phyloP scores from a whole-genome alignment of 768 basidiomycete genomes.

The Tricholoma sp. region DNA sequence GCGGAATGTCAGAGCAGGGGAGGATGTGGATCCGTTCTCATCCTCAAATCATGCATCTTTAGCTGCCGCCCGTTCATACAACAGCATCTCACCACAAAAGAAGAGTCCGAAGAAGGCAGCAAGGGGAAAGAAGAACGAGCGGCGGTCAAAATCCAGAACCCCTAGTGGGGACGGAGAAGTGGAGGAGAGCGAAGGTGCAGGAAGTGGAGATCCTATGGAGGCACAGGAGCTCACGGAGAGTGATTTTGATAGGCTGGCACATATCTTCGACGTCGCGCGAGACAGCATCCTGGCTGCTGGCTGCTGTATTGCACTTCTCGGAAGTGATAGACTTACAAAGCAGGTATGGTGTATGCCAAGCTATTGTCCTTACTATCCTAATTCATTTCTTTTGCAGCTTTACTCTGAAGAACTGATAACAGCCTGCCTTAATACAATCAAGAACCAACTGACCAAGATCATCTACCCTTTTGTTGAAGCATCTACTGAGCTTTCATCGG shows the following conservation, averaged over 20 bases:
- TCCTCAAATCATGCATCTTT: conserved; percentile 9
- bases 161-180: conserved; percentile 31
- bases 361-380: not conserved
- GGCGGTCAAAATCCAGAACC: conserved; percentile 40
- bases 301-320: conserved; percentile 73
- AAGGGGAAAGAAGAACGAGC: conserved; percentile 32
- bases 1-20: conserved; percentile 69
- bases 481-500: conserved; percentile 28
- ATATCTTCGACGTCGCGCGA: conserved; percentile 52
- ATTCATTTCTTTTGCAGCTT: conserved; percentile 40
- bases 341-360: conserved; percentile 45
- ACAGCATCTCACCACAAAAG: conserved; percentile 47
- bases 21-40: conserved; percentile 71
- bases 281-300: conserved; percentile 82
- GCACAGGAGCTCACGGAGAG: conserved; percentile 33
- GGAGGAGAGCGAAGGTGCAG: conserved; percentile 18
- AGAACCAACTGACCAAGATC: conserved; percentile 73
- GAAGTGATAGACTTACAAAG: conserved; percentile 77
- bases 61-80: conserved; percentile 10
- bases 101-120: conserved; percentile 36
- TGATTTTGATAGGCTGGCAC: conserved; percentile 46
- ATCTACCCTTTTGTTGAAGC: conserved; percentile 88
- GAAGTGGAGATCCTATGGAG: conserved; percentile 11
- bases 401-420: conserved; percentile 94
- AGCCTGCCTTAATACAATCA: conserved; percentile 67